Conservation (phyloP, 192 early-diverging fungal genomes). For the Anaeromyces robustus region DNA sequence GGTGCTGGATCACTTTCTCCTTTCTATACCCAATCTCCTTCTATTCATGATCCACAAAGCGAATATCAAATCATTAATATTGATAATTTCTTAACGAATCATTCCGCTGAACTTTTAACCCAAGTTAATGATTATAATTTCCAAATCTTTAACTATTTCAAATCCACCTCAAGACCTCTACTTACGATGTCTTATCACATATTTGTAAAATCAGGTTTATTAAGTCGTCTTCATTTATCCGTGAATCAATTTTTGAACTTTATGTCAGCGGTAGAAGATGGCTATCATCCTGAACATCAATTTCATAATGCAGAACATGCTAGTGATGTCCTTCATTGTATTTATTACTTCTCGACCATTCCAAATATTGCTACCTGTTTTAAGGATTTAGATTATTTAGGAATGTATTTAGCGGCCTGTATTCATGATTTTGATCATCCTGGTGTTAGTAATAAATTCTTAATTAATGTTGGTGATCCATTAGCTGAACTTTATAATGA, state of each 20-base stretch:
- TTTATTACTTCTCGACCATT: neutral
- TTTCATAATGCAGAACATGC: neutral
- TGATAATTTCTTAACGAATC: neutral
- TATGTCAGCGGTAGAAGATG: neutral
- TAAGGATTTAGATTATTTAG: neutral
- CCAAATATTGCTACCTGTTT: neutral
- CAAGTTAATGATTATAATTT: neutral
- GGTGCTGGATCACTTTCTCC: neutral
- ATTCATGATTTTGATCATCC: neutral
- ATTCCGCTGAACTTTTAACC: neutral
- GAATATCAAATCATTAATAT: neutral
- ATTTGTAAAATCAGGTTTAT: neutral
- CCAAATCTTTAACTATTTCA: neutral
- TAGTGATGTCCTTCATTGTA: neutral
- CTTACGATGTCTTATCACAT: neutral
- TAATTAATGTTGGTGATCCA: neutral
- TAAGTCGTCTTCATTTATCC: neutral
- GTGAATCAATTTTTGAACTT: neutral
- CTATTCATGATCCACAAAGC: neutral
- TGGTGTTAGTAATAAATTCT: neutral
- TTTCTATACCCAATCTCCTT: neutral
- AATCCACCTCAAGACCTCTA: neutral
- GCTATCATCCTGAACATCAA: neutral
- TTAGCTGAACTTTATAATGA: neutral
- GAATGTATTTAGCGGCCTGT: neutral